Evolutionary conservation across 2,329 filamentous ascomycete species (phyloP).

Genomic region (Dactylellina drechsleri): DNA sequence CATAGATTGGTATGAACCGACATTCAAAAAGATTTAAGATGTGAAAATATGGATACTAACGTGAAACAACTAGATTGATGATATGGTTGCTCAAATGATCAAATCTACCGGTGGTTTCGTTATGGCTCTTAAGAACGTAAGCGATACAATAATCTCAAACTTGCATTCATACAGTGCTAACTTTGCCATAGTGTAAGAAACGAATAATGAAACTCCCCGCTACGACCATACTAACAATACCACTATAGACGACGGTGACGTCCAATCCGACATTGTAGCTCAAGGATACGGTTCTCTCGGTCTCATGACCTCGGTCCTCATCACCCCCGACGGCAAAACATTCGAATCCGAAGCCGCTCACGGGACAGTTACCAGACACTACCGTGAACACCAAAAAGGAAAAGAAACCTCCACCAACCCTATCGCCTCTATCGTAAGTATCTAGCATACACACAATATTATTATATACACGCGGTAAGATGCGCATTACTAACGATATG

Average conservation of each 20-base stretch:
- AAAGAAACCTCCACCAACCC: conserved; percentile 97
- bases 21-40: not conserved
- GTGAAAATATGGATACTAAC: conserved; percentile 5
- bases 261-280: conserved; percentile 97
- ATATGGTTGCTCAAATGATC: conserved; percentile 99
- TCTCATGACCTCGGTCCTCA: conserved; percentile 97
- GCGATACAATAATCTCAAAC: conserved; percentile 60
- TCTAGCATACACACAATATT: not conserved
- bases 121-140: conserved; percentile 94
- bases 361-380: conserved; percentile 97
- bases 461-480: not conserved
- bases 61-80: conserved; percentile 73
- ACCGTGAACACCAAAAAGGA: conserved; percentile 98
- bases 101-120: conserved; percentile 97
- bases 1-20: conserved; percentile 73
- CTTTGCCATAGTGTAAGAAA: conserved; percentile 37
- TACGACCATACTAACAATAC: conserved; percentile 26
- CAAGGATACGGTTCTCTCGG: conserved; percentile 98
- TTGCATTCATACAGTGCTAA: conserved; percentile 1
- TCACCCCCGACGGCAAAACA: conserved; percentile 94
- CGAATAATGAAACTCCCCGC: not conserved
- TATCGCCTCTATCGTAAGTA: conserved; percentile 82
- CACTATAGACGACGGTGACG: conserved; percentile 81
- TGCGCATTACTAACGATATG: not conserved
- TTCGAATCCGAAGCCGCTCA: conserved; percentile 98